Base-by-base conservation (phyloP, 2,329 filamentous ascomycete species). In the Microsporum audouinii region DNA sequence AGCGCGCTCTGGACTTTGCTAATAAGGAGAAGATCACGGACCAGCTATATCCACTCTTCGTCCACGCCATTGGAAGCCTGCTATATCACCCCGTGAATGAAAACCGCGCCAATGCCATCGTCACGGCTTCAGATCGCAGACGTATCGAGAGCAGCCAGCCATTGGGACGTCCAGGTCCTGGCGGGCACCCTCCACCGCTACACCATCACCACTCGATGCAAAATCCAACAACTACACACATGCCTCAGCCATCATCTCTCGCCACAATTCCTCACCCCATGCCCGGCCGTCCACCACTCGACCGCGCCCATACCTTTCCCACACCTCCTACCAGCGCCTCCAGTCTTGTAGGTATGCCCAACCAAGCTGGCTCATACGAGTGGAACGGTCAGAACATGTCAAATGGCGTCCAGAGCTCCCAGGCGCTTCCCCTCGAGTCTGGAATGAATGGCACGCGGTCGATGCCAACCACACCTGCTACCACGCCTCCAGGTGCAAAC, bases 1-100 rank as follows among this genome's bases (percentile, higher is more conserved):
- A 97, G 68, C 87, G 94, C 66, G 94, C 94, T n/a, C 79, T 99
- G 60, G 94, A 97, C 69, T 97, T 99, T 72, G 94, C 94, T 66
- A 99, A 99, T 79, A 97, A 96, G 81, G 94, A 99, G 76, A 97
- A 97, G 78, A 99, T 97, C 65, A 97, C 94, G 0, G 92, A 97
- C 76, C 79, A 91, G 56, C 78, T 97, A 60, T 99, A 97, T 74
- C 94, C 94, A 59, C 80, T 99, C 57, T 99, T 99, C 73, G 94
- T 97, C 43, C 91, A 97, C 76, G 95, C 97, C 76, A 97, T 97
- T 71, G 90, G 90, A 63, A 88, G 90, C 62, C 80, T 97, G 65
- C 82, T 97, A 57, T 97, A 96, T 74, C 92, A 97, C 72, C 92
- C 94, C 0, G 69, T 71, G 23, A 96, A 96, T 72, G 88, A 91